phyloP scores from a whole-genome alignment of 352 stramenopile genomes.

The Elongisporangium anandrum region DNA sequence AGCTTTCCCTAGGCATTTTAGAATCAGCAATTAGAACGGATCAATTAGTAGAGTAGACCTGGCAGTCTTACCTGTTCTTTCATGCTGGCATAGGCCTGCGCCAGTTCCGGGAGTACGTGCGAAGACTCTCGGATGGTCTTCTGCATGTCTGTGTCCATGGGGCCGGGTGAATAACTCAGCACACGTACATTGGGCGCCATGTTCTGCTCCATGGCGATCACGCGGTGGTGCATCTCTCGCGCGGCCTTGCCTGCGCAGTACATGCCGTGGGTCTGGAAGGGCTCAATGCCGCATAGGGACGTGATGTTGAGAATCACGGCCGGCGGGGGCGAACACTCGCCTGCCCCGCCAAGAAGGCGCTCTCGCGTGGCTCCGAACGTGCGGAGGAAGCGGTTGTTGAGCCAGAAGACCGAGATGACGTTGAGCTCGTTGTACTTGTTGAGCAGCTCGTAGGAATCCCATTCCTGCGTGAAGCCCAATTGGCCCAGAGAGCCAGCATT shows the following conservation, averaged over 20 bases:
- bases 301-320: conserved; percentile 81
- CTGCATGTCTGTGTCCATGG: conserved; percentile 88
- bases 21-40: conserved; percentile 2
- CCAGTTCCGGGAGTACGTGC: conserved; percentile 29
- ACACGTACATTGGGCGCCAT: conserved; percentile 32
- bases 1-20: conserved; percentile 27
- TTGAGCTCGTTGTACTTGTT: conserved; percentile 76
- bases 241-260: conserved; percentile 87
- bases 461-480: conserved; percentile 54
- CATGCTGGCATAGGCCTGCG: conserved; percentile 42
- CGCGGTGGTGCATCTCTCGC: conserved; percentile 82
- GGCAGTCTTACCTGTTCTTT: conserved; percentile 15
- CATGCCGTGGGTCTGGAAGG: conserved; percentile 70
- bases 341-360: conserved; percentile 14
- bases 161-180: conserved; percentile 84
- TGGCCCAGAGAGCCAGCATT: conserved; percentile 81
- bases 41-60: not conserved
- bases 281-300: conserved; percentile 76
- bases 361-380: conserved; percentile 46
- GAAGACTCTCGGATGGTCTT: conserved; percentile 50
- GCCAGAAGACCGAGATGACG: conserved; percentile 77
- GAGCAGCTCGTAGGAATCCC: conserved; percentile 33
- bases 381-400: conserved; percentile 77
- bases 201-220: conserved; percentile 62
- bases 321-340: conserved; percentile 9